Percentiles rank a stretch among this genome's conserved stretches.
Conservation (phyloP, 2,329 filamentous ascomycete species). For the Nannizzia gypsea region DNA sequence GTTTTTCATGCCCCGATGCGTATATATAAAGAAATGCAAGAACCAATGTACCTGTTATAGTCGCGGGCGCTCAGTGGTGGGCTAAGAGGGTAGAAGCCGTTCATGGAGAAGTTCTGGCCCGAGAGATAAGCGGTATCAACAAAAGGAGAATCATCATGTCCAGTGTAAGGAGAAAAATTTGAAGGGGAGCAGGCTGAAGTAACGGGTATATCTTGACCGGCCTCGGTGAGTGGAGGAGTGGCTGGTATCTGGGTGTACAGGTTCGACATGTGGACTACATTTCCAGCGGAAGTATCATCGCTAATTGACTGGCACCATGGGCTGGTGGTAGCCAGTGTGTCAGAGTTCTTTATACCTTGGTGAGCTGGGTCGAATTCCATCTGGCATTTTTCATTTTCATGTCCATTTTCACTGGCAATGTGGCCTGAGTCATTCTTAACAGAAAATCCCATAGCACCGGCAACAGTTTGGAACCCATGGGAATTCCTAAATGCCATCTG, state of each 20-base stretch:
- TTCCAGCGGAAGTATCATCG: slow-evolving; percentile 24
- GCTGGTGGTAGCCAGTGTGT: slow-evolving; percentile 19
- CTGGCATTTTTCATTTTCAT: slow-evolving; percentile 27
- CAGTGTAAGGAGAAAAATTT: slow-evolving; percentile 28
- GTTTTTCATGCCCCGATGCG: not conserved
- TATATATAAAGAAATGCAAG: not conserved
- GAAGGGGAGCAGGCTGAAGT: slow-evolving; percentile 30
- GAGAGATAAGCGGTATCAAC: slow-evolving; percentile 24
- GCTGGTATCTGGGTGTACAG: slow-evolving; percentile 30
- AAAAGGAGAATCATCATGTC: slow-evolving; percentile 28
- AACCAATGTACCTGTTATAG: slow-evolving; percentile 28
- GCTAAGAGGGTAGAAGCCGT: slow-evolving; percentile 30
- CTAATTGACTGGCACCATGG: slow-evolving; percentile 28
- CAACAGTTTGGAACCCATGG: slow-evolving; percentile 30
- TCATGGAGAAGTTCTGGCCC: slow-evolving; percentile 26
- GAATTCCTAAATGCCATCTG: slow-evolving; percentile 27
- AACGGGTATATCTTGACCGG: slow-evolving; percentile 31
- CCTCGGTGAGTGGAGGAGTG: slow-evolving; percentile 33
- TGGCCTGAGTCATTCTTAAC: slow-evolving; percentile 31
- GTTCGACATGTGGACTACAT: slow-evolving; percentile 25
- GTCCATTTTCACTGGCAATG: slow-evolving; percentile 22
- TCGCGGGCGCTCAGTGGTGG: slow-evolving; percentile 31
- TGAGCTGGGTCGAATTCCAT: slow-evolving; percentile 27
- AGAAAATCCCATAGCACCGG: slow-evolving; percentile 29
- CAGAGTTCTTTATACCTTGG: slow-evolving; percentile 24